Evolutionary conservation across 2,329 filamentous ascomycete genomes (phyloP).

Genomic region (Penicillium sp.): DNA sequence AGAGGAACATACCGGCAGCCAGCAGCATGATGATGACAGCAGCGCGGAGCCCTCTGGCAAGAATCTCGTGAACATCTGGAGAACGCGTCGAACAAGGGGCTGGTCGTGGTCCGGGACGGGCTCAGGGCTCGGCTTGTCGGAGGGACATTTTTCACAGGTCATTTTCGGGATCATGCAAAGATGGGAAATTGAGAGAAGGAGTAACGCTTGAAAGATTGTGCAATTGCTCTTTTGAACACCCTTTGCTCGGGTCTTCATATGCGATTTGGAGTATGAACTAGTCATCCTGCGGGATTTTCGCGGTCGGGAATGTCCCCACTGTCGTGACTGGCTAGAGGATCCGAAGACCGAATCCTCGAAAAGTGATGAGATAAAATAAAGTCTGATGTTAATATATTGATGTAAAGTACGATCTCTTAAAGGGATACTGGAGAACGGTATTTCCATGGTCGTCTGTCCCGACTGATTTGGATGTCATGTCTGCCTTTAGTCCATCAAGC

Average conservation of each 20-base stretch:
- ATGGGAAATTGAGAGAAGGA: not conserved
- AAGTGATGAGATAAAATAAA: too few relatives aligned
- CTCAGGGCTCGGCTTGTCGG: not conserved
- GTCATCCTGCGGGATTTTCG: not conserved
- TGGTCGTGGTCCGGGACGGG: not conserved
- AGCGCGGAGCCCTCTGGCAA: not conserved
- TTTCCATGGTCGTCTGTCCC: too few relatives aligned
- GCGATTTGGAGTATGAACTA: too few relatives aligned
- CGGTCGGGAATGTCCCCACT: not conserved
- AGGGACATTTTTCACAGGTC: not conserved
- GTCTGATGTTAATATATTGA: too few relatives aligned
- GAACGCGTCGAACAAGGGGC: not conserved
- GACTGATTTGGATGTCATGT: too few relatives aligned
- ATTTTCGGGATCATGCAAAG: not conserved
- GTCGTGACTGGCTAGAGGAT: too few relatives aligned
- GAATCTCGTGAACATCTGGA: not conserved
- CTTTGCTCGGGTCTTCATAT: not conserved
- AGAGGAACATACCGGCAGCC: not conserved
- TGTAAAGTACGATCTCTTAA: too few relatives aligned
- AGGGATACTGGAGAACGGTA: too few relatives aligned
- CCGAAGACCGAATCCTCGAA: too few relatives aligned
- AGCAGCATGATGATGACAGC: not conserved
- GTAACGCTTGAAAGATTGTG: not conserved
- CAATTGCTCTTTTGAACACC: not conserved
- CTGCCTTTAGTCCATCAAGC: too few relatives aligned